A percentile compares a stretch with the other conserved stretches of the same genome.
Evolutionary conservation across 768 basidiomycete species (phyloP).

Genomic region (Suillus americanus): DNA sequence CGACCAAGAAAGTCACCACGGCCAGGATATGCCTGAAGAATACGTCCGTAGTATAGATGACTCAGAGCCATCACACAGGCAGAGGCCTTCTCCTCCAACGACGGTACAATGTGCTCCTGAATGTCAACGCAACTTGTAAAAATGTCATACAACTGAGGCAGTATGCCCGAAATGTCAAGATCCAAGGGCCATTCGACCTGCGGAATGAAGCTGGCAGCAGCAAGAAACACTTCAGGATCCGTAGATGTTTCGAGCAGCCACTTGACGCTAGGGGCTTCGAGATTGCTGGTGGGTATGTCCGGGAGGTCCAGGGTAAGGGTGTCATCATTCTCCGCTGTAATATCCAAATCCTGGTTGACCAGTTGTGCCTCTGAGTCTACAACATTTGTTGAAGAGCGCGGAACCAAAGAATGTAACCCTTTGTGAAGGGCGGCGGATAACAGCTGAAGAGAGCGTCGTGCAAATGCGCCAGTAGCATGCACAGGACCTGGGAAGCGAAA

Average conservation of each 20-base stretch:
- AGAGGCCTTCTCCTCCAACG: neutral
- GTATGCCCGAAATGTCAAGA: neutral
- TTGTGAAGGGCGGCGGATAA: neutral
- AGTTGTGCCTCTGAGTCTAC: neutral
- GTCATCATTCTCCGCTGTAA: neutral
- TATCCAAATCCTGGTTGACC: neutral
- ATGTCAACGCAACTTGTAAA: neutral
- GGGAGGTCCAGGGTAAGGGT: neutral
- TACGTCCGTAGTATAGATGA: neutral
- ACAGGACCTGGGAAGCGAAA: neutral
- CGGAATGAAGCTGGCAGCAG: constrained; percentile 7
- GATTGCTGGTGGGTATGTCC: neutral
- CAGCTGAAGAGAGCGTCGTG: neutral
- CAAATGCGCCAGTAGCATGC: neutral
- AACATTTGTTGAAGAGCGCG: neutral
- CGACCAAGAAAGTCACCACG: neutral
- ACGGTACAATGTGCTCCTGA: neutral
- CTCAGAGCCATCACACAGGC: neutral
- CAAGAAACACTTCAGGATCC: constrained; percentile 11
- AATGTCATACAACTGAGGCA: neutral
- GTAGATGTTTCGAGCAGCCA: constrained; percentile 19
- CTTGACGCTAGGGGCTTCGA: constrained; percentile 5
- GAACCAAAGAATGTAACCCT: neutral
- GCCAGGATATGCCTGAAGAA: neutral
- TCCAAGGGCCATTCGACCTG: constrained; percentile 12